phyloP scores from a whole-genome alignment of 164 flowering plant genomes.

The Umbilicus rupestris region DNA sequence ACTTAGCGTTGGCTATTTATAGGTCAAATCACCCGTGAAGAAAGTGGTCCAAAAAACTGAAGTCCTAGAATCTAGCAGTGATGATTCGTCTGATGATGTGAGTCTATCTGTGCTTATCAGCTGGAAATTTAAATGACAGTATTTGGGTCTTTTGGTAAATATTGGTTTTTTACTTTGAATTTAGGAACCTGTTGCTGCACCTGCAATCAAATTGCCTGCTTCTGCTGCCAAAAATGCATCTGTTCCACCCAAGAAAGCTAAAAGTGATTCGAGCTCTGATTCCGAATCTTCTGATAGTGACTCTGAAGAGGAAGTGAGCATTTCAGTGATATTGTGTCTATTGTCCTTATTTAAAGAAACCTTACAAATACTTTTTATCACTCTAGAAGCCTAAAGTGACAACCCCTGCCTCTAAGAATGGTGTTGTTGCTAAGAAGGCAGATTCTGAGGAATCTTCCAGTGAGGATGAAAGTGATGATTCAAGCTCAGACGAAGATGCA shows the following conservation, averaged over 20 bases:
- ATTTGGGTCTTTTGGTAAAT: too few species aligned
- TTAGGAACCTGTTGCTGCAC: too few species aligned
- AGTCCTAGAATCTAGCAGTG: not conserved
- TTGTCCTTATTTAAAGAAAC: too few species aligned
- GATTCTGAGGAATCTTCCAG: not conserved
- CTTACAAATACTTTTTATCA: not conserved
- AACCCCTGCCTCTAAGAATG: not conserved
- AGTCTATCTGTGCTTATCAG: not conserved
- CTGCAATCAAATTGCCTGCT: too few species aligned
- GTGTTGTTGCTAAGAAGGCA: not conserved
- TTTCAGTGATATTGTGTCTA: too few species aligned
- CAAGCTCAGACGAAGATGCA: not conserved
- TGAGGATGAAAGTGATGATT: slow-evolving; percentile 12
- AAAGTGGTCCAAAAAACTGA: not conserved
- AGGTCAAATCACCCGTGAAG: not conserved
- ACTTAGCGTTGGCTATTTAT: too few species aligned
- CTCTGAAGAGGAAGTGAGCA: too few species aligned
- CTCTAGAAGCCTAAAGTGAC: slow-evolving; percentile 9
- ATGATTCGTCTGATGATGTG: not conserved
- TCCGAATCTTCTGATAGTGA: too few species aligned
- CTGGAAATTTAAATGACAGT: too few species aligned
- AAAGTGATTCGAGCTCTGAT: too few species aligned
- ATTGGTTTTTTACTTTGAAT: too few species aligned
- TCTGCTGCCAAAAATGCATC: not conserved
- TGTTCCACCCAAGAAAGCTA: too few species aligned